phyloP scores from a whole-genome alignment of 345 rosid genomes.

The Euphorbia tirucalli region DNA sequence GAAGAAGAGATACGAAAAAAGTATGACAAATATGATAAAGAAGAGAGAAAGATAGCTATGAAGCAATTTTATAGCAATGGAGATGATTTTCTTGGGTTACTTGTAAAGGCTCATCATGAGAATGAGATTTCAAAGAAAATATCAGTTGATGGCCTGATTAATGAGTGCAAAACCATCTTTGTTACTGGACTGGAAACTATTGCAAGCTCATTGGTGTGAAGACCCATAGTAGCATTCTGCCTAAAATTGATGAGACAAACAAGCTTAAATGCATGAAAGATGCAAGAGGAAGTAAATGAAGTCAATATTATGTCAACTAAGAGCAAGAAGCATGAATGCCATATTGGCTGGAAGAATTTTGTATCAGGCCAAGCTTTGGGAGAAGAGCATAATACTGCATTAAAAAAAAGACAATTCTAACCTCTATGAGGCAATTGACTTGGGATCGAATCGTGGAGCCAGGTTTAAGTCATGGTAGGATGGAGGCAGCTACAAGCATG shows the following conservation, averaged over 20 bases:
- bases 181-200: no score
- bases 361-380: constrained; percentile 38
- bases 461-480: constrained; percentile 21
- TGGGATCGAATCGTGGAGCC: constrained; percentile 20
- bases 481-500: constrained; percentile 22
- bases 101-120: no score
- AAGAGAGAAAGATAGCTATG: no score
- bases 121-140: no score
- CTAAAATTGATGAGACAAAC: constrained; percentile 18
- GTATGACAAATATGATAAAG: no score
- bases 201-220: constrained; percentile 4
- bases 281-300: constrained; percentile 23
- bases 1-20: no score
- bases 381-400: constrained; percentile 15
- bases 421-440: constrained; percentile 1
- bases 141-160: no score
- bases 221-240: constrained; percentile 4
- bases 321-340: constrained; percentile 39
- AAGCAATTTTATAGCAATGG: no score
- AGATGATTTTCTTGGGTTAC: no score
- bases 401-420: no score
- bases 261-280: constrained; percentile 19
- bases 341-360: constrained; percentile 35
- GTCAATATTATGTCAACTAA: constrained; percentile 16
- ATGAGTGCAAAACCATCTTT: no score